A percentile compares a stretch with the other conserved stretches of the same genome.
phyloP scores from a whole-genome alignment of 768 basidiomycete genomes.

The Leccinum longicurvipes region DNA sequence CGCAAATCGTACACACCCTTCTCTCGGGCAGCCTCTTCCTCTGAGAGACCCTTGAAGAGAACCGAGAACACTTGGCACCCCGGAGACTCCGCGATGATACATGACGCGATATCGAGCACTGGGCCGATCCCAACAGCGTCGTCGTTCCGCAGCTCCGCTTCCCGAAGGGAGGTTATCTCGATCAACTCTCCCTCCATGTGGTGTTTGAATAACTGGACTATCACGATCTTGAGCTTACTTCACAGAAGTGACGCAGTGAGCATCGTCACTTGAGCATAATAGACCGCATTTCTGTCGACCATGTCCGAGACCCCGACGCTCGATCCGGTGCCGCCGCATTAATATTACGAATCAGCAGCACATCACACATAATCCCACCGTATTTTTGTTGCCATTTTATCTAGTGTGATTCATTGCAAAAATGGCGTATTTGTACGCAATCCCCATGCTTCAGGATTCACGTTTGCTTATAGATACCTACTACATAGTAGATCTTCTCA shows the following conservation, averaged over 20 bases:
- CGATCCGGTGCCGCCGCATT: too few species aligned
- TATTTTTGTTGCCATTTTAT: too few species aligned
- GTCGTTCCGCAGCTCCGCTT: constrained; percentile 28
- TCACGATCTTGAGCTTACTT: constrained; percentile 22
- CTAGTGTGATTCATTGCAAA: too few species aligned
- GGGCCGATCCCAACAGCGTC: constrained; percentile 29
- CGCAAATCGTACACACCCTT: constrained; percentile 24
- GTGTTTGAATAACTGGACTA: constrained; percentile 25
- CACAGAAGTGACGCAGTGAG: constrained; percentile 10
- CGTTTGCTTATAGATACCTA: too few species aligned
- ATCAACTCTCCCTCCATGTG: constrained; percentile 25
- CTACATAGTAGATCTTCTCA: not conserved
- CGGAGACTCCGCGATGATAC: constrained; percentile 27
- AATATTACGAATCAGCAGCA: too few species aligned
- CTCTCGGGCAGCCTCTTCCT: constrained; percentile 21
- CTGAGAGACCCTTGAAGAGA: constrained; percentile 28
- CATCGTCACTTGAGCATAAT: constrained; percentile 10
- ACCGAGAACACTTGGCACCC: too few species aligned
- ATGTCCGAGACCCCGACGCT: too few species aligned
- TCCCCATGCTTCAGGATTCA: too few species aligned
- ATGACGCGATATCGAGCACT: constrained; percentile 28
- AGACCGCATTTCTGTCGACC: too few species aligned
- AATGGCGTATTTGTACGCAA: too few species aligned
- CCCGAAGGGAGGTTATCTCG: constrained; percentile 26
- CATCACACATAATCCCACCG: too few species aligned